Evolutionary conservation across 2,329 filamentous ascomycete species (phyloP).

Genomic region (Knufia petricola): DNA sequence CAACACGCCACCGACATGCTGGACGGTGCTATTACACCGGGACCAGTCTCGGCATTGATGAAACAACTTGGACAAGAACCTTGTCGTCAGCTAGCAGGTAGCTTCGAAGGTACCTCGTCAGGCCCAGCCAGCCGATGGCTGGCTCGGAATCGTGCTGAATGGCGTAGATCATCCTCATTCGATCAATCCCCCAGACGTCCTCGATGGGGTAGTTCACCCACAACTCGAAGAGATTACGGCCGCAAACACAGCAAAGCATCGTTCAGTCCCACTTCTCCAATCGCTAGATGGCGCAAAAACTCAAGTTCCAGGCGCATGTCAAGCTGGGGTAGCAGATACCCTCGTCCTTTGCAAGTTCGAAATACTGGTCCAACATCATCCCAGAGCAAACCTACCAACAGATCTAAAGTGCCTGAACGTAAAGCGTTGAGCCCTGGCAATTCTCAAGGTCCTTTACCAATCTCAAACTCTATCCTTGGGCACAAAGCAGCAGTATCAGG

Average conservation of each 20-base stretch:
- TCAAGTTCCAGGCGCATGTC: too few species aligned
- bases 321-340: neutral
- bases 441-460: too few species aligned
- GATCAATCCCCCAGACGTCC: neutral
- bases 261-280: too few species aligned
- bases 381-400: neutral
- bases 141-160: neutral
- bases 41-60: neutral
- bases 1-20: too few species aligned
- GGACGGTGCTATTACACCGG: too few species aligned
- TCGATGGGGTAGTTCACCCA: neutral
- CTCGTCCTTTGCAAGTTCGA: neutral
- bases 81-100: neutral
- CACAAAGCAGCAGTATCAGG: too few species aligned
- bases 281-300: too few species aligned
- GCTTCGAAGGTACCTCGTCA: neutral
- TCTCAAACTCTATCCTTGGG: too few species aligned
- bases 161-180: neutral
- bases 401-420: neutral
- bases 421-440: neutral
- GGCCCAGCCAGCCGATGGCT: neutral
- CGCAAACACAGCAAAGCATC: neutral
- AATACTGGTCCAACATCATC: neutral
- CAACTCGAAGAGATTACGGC: neutral
- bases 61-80: neutral